Evolutionary conservation across 345 rosid genomes (phyloP), one percentile per base, ranked within the genome.

Genomic region (Passiflora organensis): DNA sequence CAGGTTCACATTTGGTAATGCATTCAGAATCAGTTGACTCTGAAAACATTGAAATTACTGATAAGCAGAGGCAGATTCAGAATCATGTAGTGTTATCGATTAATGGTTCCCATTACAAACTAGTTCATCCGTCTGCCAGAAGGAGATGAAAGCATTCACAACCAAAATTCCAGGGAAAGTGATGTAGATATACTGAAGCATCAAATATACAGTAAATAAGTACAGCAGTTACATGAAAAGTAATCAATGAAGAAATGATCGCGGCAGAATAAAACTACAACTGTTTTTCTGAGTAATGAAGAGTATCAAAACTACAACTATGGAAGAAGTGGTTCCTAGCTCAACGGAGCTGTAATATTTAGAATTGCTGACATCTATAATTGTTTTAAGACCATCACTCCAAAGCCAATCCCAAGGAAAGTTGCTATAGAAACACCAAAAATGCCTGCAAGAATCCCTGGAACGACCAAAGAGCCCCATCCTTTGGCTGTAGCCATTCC

Each of bases 401-500:
- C 95, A 54, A 76, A 79, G 14, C 76, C 89, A 72, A 84, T 79
- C 45, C 93, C 95, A 6, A 86, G 81, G 70, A 89, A 86, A 62
- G 82, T 89, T 22, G 95, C 91, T n/a, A 79, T 66, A 59, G 89
- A 55, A 34, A 82, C 65, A 18, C 95, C 89, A 0, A 86, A 80
- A 64, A 86, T 82, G 55, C 89, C 89, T 0, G 78, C 79, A 19
- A 89, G 91, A 67, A 89, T 86, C 4, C 72, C 86, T 0, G 97
- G 87, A 44, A 89, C 86, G n/a, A 86, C 78, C 51, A 86, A 50
- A 12, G 89, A 84, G 50, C 44, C 57, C 89, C 87, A 89, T 48
- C 89, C 89, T 81, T 86, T 84, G 25, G 90, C 85, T 0, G 83
- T 80, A 48, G 90, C 90, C 93, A 89, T 89, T 64, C 86, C 97